Conservation (phyloP, 1,284 basidiomycete genomes). For the Ganoderma leucocontextum region DNA sequence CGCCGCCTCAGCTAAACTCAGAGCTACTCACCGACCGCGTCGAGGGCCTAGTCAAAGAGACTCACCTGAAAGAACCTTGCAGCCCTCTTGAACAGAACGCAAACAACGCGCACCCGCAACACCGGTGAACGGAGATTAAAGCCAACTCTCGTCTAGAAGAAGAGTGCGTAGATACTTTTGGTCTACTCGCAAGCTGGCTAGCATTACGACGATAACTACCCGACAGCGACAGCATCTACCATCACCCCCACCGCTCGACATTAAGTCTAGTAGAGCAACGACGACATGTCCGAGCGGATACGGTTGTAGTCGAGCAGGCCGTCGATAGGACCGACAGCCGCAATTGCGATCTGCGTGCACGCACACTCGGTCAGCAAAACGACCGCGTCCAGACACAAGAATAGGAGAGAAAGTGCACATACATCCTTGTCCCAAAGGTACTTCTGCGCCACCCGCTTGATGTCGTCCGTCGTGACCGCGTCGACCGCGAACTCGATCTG, state of each 20-base stretch:
- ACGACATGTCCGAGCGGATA: slow-evolving; percentile 83
- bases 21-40: not conserved
- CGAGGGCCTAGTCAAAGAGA: not conserved
- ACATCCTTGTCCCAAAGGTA: slow-evolving; percentile 98
- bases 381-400: not conserved
- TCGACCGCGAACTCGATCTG: slow-evolving; percentile 96
- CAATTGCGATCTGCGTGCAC: slow-evolving; percentile 72
- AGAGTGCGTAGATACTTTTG: slow-evolving; percentile 34
- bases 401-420: slow-evolving; percentile 44
- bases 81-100: not conserved
- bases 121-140: slow-evolving; percentile 7
- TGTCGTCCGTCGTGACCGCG: slow-evolving; percentile 88
- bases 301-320: slow-evolving; percentile 90
- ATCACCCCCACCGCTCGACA: not conserved
- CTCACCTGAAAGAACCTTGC: not conserved
- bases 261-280: slow-evolving; percentile 69
- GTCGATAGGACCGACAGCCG: slow-evolving; percentile 87
- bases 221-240: slow-evolving; percentile 24
- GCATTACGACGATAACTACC: slow-evolving; percentile 35
- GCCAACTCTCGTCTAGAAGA: slow-evolving; percentile 23
- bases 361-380: not conserved
- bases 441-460: slow-evolving; percentile 94
- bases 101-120: not conserved
- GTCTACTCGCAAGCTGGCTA: slow-evolving; percentile 34
- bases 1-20: not conserved